Conservation (phyloP, 257 asterid genomes). For the Nicotiana tomentosiformis region DNA sequence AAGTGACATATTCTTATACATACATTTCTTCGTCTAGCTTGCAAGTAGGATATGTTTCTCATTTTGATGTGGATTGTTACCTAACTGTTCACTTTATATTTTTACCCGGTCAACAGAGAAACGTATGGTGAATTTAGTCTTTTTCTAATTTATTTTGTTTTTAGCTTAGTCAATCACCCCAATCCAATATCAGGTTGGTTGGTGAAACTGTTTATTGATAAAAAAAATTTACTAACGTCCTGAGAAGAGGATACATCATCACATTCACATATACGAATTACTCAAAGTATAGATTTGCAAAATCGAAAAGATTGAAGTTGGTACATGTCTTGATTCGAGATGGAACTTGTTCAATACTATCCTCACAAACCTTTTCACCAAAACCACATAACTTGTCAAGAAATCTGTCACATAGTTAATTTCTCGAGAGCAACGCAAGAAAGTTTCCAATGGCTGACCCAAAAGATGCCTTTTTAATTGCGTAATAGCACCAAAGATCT, state of each 20-base stretch:
- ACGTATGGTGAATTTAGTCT: neutral
- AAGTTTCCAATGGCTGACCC: neutral
- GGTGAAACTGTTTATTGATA: neutral
- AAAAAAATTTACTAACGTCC: neutral
- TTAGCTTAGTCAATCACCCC: neutral
- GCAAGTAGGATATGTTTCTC: neutral
- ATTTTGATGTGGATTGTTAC: conserved; percentile 8
- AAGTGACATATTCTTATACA: neutral
- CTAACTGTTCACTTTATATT: conserved; percentile 1
- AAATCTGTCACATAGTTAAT: neutral
- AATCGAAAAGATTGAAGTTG: neutral
- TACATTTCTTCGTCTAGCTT: neutral
- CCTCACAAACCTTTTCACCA: neutral
- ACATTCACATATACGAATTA: neutral
- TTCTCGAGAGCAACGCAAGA: neutral
- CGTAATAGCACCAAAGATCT: too few relatives aligned
- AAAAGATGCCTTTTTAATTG: too few relatives aligned
- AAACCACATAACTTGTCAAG: neutral
- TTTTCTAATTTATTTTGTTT: neutral
- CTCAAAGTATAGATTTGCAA: too few relatives aligned
- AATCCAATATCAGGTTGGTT: neutral
- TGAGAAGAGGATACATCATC: neutral
- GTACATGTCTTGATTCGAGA: neutral
- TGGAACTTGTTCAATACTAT: neutral
- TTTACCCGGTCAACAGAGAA: neutral